Conservation (phyloP, 179 eudicot genomes). For the Beta macrorhiza region DNA sequence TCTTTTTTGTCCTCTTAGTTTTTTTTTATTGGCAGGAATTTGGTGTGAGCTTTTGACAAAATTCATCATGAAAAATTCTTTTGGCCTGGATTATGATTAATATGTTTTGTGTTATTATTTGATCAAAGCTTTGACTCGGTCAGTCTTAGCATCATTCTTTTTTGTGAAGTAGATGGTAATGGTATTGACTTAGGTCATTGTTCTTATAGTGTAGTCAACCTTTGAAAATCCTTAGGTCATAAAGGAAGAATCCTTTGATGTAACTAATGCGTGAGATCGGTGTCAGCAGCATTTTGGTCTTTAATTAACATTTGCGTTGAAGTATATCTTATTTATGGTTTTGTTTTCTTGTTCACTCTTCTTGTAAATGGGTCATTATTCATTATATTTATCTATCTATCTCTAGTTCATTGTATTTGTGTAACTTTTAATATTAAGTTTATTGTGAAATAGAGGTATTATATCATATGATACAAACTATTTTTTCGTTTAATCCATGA, state of each 20-base stretch:
- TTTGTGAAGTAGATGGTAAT: constrained; percentile 22
- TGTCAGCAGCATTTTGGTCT: constrained; percentile 16
- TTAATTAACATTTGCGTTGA: constrained; percentile 10
- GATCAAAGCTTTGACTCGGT: constrained; percentile 14
- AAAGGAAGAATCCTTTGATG: constrained; percentile 22
- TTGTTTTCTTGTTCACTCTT: background rate
- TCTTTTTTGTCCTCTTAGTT: background rate
- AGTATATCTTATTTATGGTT: constrained; percentile 12
- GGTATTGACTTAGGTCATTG: constrained; percentile 26
- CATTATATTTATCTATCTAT: too few relatives aligned
- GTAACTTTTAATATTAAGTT: too few relatives aligned
- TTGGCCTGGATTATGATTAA: constrained; percentile 8
- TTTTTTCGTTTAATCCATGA: background rate
- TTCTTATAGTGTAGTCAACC: constrained; percentile 14
- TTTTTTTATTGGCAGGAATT: constrained; percentile 8
- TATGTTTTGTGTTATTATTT: background rate
- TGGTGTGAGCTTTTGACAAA: constrained; percentile 11
- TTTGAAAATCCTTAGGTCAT: constrained; percentile 18
- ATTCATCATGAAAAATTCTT: constrained; percentile 1
- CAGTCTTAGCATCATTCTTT: constrained; percentile 9
- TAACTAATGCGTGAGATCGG: constrained; percentile 20
- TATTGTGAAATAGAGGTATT: too few relatives aligned
- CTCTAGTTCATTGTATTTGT: too few relatives aligned
- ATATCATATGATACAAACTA: too few relatives aligned
- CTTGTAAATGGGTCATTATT: too few relatives aligned